A percentile compares a stretch with the other conserved stretches of the same genome.
phyloP scores from a whole-genome alignment of 1,284 basidiomycete genomes.

The Rhodofomes roseus region DNA sequence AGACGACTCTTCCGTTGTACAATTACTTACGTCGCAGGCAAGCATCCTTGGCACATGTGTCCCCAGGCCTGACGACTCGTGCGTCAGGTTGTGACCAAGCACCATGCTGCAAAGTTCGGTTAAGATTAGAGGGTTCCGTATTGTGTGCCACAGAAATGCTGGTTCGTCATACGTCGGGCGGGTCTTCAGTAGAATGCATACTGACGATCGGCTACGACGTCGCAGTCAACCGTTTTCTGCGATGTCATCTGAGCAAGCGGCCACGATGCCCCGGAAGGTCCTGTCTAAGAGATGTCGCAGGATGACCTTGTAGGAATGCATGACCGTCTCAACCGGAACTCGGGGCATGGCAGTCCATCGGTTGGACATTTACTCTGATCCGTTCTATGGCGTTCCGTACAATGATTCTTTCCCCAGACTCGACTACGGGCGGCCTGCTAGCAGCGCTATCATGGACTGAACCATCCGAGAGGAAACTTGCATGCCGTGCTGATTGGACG shows the following conservation, averaged over 20 bases:
- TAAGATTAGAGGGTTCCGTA: neutral
- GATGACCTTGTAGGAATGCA: neutral
- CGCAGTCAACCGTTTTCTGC: neutral
- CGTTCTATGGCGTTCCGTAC: neutral
- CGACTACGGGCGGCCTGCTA: neutral
- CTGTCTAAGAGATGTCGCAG: neutral
- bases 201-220: neutral
- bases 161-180: neutral
- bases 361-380: neutral
- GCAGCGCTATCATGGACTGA: too few relatives aligned
- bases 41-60: neutral
- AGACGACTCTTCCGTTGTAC: neutral
- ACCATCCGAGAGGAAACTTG: neutral
- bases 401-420: neutral
- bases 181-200: neutral
- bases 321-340: neutral
- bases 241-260: neutral
- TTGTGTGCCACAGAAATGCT: neutral
- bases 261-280: neutral
- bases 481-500: neutral
- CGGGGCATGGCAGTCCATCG: neutral
- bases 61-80: neutral
- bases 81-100: neutral
- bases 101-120: neutral
- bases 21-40: neutral